Evolutionary conservation across 441 rosid species (phyloP).

Genomic region (Syzygium syzygioides): DNA sequence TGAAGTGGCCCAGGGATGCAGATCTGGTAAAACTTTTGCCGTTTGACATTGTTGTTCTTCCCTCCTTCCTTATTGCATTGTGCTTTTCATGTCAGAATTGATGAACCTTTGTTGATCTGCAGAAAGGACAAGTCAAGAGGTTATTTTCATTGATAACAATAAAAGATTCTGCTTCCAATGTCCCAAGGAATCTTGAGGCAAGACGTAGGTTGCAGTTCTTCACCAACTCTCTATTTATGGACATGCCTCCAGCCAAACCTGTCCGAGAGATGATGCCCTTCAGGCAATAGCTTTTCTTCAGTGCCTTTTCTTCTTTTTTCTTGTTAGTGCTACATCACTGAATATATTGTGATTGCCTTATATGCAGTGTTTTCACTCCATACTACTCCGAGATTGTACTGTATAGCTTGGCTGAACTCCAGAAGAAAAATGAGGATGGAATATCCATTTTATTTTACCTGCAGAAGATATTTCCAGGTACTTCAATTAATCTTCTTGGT

Average conservation of each 20-base stretch:
- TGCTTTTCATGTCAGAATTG: not conserved
- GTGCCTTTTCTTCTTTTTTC: not conserved
- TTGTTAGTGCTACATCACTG: not conserved
- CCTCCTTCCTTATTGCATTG: not conserved
- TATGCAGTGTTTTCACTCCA: conserved; percentile 95
- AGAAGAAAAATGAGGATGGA: conserved; percentile 93
- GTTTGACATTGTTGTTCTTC: not conserved
- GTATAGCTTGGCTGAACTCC: conserved; percentile 88
- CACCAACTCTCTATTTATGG: conserved; percentile 97
- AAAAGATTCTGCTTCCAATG: conserved; percentile 86
- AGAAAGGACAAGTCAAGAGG: conserved; percentile 81
- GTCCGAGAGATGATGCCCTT: conserved; percentile 83
- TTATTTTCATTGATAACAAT: conserved; percentile 79
- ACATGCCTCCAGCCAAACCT: conserved; percentile 71
- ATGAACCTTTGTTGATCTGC: conserved; percentile 24
- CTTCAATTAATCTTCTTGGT: not conserved
- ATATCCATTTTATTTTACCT: conserved; percentile 95
- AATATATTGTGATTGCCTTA: not conserved
- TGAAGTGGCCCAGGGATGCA: conserved; percentile 89
- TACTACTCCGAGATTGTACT: conserved; percentile 96
- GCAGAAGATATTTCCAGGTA: conserved; percentile 99
- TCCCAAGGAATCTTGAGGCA: conserved; percentile 93
- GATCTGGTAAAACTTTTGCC: conserved; percentile 58
- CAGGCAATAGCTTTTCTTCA: conserved; percentile 35
- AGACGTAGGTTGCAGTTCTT: conserved; percentile 88